phyloP scores from a whole-genome alignment of 805 yeast genomes.

The Kodamaea kaohsiungensis region DNA sequence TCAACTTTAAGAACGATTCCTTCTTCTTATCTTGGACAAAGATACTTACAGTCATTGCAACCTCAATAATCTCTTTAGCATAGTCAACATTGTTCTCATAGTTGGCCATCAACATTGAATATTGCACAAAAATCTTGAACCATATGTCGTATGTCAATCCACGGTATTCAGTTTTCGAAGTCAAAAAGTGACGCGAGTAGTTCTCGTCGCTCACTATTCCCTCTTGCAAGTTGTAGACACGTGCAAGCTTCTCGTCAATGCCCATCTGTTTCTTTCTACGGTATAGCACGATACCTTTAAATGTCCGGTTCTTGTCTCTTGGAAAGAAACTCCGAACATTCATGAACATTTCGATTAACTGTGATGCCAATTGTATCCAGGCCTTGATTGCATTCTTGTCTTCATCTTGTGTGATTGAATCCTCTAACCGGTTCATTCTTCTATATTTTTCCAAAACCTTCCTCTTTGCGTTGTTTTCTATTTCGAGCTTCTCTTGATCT shows the following conservation, averaged over 20 bases:
- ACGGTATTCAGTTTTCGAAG: conserved; percentile 62
- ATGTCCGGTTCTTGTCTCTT: conserved; percentile 66
- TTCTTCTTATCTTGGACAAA: conserved; percentile 66
- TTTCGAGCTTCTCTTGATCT: conserved; percentile 51
- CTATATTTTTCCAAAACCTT: conserved; percentile 57
- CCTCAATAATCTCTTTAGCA: conserved; percentile 56
- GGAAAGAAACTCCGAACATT: conserved; percentile 78
- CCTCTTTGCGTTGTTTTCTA: conserved; percentile 59
- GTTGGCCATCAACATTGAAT: conserved; percentile 66
- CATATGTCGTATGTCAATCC: conserved; percentile 78
- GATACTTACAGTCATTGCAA: conserved; percentile 76
- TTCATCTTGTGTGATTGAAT: conserved; percentile 29
- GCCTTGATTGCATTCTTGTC: conserved; percentile 65
- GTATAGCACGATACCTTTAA: conserved; percentile 65
- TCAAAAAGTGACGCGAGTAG: conserved; percentile 33
- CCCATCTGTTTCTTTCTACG: conserved; percentile 62
- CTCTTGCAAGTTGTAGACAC: conserved; percentile 66
- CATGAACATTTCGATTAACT: conserved; percentile 79
- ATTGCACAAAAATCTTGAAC: conserved; percentile 83
- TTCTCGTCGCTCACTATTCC: conserved; percentile 42
- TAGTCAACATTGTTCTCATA: conserved; percentile 63
- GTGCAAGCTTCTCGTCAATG: conserved; percentile 70
- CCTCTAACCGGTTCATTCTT: conserved; percentile 52
- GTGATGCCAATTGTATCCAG: conserved; percentile 85
- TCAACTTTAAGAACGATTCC: conserved; percentile 60